Evolutionary conservation across 805 yeast species (phyloP), one percentile per base, ranked within the genome.

Genomic region (Ogataea wickerhamii): DNA sequence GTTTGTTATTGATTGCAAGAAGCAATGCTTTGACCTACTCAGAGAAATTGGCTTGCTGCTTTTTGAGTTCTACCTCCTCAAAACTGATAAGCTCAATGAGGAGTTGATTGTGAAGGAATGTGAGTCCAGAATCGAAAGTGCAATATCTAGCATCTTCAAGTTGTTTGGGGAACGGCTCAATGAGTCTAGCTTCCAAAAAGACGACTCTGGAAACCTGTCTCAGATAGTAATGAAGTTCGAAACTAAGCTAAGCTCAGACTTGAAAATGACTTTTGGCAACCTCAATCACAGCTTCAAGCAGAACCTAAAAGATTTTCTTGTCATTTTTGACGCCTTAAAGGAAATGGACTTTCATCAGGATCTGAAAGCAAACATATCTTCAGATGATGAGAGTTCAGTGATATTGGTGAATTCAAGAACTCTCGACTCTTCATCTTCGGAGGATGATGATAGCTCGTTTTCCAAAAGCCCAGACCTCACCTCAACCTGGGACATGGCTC

Each of bases 231-330:
- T 20, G 6, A 44, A 35, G 17, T 53, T 55, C 18, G 48, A 49
- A 35, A 41, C 40, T 4, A 51, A 45, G 8, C 31, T 59, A 17
- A 38, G 41, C 12, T 22, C 44, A 1, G 63, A 59, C 19, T 41
- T 59, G 37, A 44, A 37, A 30, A 32, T 39, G 18, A 52, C 51
- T 8, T 48, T 55, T 5, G 28, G 40, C 3, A 51, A 49, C 23
- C 52, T 54, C 30, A 55, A 51, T 40, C 13, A 25, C 4, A 28
- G 48, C 5, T 55, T 58, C 32, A 43, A 36, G 11, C 53, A 57
- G 21, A 58, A 57, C 32, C 27, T 59, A n/a, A 48, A 55, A 12
- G 60, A 58, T 23, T 59, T 59, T 33, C 41, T 49, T 18, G 32
- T 52, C 12, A 52, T 58, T 11, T 54, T 53, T 36, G 51, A 52